Evolutionary conservation across 305 asterid species (phyloP).

Genomic region (Plantago coronopus): DNA sequence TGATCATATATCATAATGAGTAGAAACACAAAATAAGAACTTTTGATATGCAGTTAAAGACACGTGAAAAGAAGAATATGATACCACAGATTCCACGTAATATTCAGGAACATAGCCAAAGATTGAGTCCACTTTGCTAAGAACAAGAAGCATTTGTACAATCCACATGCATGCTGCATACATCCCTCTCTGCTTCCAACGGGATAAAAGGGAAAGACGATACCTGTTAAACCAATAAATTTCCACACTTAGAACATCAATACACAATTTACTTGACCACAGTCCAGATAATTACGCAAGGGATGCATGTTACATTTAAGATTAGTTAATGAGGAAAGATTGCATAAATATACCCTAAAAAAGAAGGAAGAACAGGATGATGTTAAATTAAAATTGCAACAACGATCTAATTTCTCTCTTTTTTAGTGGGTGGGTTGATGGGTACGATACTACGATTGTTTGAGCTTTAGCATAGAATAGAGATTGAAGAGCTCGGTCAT

Average conservation of each 20-base stretch:
- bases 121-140: conserved; percentile 74
- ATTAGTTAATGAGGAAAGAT: not conserved
- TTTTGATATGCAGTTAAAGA: conserved; percentile 18
- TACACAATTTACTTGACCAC: conserved; percentile 5
- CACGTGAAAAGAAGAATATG: conserved; percentile 21
- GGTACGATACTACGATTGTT: no score
- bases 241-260: conserved; percentile 19
- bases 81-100: conserved; percentile 91
- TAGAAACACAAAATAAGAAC: conserved; percentile 12
- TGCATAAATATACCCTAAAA: not conserved
- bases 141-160: conserved; percentile 80
- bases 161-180: conserved; percentile 93
- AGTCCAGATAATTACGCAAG: conserved; percentile 12
- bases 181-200: conserved; percentile 97
- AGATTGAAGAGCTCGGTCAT: conserved; percentile 4
- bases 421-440: no score
- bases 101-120: conserved; percentile 81
- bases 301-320: not conserved
- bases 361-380: not conserved
- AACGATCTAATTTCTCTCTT: not conserved
- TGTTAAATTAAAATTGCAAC: not conserved
- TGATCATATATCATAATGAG: not conserved
- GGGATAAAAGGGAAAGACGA: conserved; percentile 72
- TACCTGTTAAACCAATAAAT: conserved; percentile 55
- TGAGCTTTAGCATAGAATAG: not conserved